Evolutionary conservation across 768 basidiomycete species (phyloP).

Genomic region (Daedaleopsis nitida): DNA sequence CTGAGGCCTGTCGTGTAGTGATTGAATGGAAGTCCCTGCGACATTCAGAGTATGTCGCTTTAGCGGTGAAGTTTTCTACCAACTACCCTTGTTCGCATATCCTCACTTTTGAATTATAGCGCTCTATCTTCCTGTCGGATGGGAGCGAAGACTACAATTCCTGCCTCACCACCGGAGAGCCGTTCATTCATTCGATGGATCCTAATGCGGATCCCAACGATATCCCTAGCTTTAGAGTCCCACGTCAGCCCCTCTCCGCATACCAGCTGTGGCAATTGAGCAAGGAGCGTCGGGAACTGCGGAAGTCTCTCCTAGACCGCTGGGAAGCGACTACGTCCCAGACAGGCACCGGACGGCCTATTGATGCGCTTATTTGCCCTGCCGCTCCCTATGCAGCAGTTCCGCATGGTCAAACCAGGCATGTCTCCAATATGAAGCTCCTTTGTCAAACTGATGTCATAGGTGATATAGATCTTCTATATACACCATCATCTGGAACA

Average conservation of each 20-base stretch:
- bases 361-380: slow-evolving; percentile 52
- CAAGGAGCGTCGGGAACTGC: slow-evolving; percentile 35
- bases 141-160: slow-evolving; percentile 18
- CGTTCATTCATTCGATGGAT: slow-evolving; percentile 36
- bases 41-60: slow-evolving; percentile 25
- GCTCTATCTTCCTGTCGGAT: slow-evolving; percentile 14
- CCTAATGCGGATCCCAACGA: slow-evolving; percentile 28
- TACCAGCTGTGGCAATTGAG: slow-evolving; percentile 45
- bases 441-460: background rate
- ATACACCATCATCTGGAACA: slow-evolving; percentile 48
- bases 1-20: slow-evolving; percentile 22
- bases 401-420: slow-evolving; percentile 44
- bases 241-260: slow-evolving; percentile 21
- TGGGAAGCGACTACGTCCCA: slow-evolving; percentile 42
- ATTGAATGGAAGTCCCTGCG: slow-evolving; percentile 36
- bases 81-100: too few relatives aligned
- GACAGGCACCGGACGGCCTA: slow-evolving; percentile 49
- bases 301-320: slow-evolving; percentile 45
- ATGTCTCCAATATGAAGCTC: slow-evolving; percentile 1
- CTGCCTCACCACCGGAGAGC: slow-evolving; percentile 37
- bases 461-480: slow-evolving; percentile 10
- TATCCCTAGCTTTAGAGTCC: slow-evolving; percentile 9
- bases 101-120: background rate
- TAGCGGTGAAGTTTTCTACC: slow-evolving; percentile 17
- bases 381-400: slow-evolving; percentile 41